phyloP scores from a whole-genome alignment of 2,329 filamentous ascomycete species.

The Trichoderma sp. region DNA sequence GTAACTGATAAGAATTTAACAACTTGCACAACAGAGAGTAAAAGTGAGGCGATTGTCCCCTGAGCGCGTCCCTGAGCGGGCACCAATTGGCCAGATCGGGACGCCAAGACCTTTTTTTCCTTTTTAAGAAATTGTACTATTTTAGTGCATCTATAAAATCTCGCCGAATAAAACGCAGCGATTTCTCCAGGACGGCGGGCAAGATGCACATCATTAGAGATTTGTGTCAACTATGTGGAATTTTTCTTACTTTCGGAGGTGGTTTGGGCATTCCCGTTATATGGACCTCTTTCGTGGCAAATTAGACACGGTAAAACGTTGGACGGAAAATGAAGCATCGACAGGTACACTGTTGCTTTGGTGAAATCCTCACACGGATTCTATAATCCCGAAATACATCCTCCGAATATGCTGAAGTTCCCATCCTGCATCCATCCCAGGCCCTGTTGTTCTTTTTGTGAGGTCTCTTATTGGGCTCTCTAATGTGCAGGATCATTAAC shows the following conservation, averaged over 20 bases:
- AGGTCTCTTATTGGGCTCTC: not conserved
- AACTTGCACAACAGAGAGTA: not conserved
- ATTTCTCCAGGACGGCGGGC: not conserved
- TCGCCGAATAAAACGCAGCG: not conserved
- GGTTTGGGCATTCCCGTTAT: not conserved
- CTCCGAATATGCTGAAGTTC: not conserved
- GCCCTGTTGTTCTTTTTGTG: not conserved
- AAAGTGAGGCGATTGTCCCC: not conserved
- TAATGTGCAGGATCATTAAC: not conserved
- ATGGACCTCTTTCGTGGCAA: not conserved
- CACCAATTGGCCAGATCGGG: not conserved
- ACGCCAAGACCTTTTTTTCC: not conserved
- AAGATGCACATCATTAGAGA: not conserved
- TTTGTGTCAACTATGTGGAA: not conserved
- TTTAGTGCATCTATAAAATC: not conserved
- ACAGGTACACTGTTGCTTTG: not conserved
- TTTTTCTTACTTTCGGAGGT: not conserved
- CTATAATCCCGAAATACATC: not conserved
- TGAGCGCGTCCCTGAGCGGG: not conserved
- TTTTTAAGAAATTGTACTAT: not conserved
- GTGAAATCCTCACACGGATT: not conserved
- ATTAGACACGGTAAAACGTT: not conserved
- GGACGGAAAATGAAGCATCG: not conserved
- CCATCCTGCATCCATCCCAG: not conserved
- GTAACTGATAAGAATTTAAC: not conserved